Evolutionary conservation across 2,329 filamentous ascomycete species (phyloP).

Genomic region (Cadophora luteo-olivacea): DNA sequence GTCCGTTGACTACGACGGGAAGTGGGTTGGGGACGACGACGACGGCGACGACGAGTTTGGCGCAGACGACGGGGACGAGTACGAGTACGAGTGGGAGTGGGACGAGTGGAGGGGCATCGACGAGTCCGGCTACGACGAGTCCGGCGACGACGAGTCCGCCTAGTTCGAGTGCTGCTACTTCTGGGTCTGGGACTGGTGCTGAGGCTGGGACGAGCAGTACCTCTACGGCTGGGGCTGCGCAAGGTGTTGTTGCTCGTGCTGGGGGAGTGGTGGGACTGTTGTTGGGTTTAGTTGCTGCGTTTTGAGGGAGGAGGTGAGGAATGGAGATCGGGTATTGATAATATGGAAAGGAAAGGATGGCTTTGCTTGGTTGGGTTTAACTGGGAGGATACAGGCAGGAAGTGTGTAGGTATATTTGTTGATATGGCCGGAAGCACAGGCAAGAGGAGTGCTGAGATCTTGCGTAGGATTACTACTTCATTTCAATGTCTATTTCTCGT

Average conservation of each 20-base stretch:
- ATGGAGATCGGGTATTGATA: no score
- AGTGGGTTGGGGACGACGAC: constrained; percentile 6
- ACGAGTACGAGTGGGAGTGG: neutral
- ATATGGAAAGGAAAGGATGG: no score
- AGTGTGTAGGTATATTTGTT: no score
- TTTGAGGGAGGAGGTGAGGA: no score
- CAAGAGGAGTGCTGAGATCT: no score
- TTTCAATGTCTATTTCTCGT: no score
- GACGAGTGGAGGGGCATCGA: neutral
- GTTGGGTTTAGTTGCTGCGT: constrained; percentile 27
- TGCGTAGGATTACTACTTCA: no score
- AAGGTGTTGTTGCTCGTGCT: constrained; percentile 26
- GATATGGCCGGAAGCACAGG: no score
- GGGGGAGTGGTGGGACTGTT: constrained; percentile 22
- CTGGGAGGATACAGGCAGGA: no score
- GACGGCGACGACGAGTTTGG: constrained; percentile 3
- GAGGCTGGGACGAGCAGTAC: neutral
- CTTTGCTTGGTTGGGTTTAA: no score
- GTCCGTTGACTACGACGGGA: neutral
- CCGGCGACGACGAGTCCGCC: constrained; percentile 9
- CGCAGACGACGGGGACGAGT: neutral
- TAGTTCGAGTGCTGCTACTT: neutral
- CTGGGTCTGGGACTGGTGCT: neutral
- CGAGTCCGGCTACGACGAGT: neutral
- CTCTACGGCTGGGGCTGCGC: constrained; percentile 3